Evolutionary conservation across 257 asterid genomes (phyloP).

Genomic region (Leptodermis oblonga): DNA sequence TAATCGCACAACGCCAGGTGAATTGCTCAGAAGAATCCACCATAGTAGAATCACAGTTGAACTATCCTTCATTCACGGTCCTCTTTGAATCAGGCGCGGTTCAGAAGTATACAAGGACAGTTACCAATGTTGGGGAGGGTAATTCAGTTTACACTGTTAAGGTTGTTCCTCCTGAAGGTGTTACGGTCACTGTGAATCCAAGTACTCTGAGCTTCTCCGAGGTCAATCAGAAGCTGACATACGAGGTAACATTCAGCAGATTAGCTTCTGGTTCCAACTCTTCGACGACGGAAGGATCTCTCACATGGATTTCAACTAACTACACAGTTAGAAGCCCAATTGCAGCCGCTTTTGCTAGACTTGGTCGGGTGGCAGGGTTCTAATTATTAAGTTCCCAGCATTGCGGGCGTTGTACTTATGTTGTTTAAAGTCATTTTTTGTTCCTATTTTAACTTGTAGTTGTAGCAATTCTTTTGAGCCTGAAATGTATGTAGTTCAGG

Average conservation of each 20-base stretch:
- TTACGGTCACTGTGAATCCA: constrained; percentile 20
- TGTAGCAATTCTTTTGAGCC: neutral
- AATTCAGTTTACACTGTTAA: constrained; percentile 10
- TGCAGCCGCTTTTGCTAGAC: no score
- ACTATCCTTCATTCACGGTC: constrained; percentile 39
- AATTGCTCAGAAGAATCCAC: neutral
- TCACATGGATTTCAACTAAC: neutral
- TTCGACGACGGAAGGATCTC: no score
- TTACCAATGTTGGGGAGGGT: constrained; percentile 30
- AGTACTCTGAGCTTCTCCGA: constrained; percentile 13
- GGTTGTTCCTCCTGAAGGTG: constrained; percentile 1
- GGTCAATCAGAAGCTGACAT: constrained; percentile 13
- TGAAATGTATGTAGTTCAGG: no score
- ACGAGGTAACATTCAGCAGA: constrained; percentile 18
- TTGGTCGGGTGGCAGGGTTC: no score
- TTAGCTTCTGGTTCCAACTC: constrained; percentile 2
- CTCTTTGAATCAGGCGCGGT: constrained; percentile 8
- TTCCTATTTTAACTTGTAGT: neutral
- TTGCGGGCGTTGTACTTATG: no score
- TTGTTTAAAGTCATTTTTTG: no score
- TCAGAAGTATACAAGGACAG: constrained; percentile 26
- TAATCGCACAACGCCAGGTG: constrained; percentile 8
- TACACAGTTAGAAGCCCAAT: neutral
- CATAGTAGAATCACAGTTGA: constrained; percentile 26
- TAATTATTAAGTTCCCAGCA: no score